Conservation (phyloP, 208 protist species). For the Giardia duodenalis region DNA sequence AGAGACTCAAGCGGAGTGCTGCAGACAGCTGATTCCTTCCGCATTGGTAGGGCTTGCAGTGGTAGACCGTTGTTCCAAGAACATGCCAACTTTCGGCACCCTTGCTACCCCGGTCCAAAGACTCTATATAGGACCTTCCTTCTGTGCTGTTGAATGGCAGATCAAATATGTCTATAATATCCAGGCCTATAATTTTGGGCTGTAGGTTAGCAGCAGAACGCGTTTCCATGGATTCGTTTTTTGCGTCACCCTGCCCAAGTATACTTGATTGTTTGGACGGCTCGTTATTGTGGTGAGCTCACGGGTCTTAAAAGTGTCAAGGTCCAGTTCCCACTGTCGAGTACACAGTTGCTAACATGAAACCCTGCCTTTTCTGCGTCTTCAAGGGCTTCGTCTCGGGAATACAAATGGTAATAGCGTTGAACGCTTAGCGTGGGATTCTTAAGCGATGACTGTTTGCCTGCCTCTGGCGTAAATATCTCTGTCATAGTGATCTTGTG, state of each 20-base stretch:
- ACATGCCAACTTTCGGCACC: too few species aligned
- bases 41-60: too few species aligned
- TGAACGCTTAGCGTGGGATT: not conserved
- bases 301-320: not conserved
- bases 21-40: too few species aligned
- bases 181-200: too few species aligned
- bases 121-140: not conserved
- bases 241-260: too few species aligned
- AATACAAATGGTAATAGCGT: not conserved
- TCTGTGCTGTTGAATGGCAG: not conserved
- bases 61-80: too few species aligned
- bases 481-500: not conserved
- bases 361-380: not conserved
- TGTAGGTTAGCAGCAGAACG: too few species aligned
- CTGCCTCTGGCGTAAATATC: too few species aligned
- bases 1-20: too few species aligned
- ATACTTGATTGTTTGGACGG: too few species aligned
- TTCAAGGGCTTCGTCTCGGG: not conserved
- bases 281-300: too few species aligned
- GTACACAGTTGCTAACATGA: not conserved
- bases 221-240: too few species aligned
- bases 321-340: not conserved
- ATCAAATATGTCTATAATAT: not conserved
- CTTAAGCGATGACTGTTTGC: not conserved
- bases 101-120: not conserved